phyloP scores from a whole-genome alignment of 148 eudicot species.

The Arctostaphylos glauca region DNA sequence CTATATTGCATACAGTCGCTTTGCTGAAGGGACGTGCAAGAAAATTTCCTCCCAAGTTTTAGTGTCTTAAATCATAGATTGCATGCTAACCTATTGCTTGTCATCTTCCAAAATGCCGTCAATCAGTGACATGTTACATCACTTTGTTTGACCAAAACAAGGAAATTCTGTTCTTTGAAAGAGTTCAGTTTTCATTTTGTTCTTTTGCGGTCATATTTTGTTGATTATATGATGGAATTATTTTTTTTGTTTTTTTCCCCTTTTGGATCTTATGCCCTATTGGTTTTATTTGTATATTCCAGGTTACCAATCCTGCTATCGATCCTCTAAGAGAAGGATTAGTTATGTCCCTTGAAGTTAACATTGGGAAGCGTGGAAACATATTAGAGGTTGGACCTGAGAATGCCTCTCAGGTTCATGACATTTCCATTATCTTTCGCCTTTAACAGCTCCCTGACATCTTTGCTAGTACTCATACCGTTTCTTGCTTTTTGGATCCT shows the following conservation, averaged over 20 bases:
- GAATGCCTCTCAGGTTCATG: slow-evolving; percentile 89
- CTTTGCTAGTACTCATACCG: neutral
- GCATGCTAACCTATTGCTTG: neutral
- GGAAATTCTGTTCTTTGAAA: neutral
- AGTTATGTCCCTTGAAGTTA: slow-evolving; percentile 98
- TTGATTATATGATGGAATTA: neutral
- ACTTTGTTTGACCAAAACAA: neutral
- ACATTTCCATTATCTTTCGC: slow-evolving; percentile 8
- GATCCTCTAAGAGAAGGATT: slow-evolving; percentile 98
- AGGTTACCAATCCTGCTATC: slow-evolving; percentile 99
- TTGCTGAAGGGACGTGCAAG: neutral
- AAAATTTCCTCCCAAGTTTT: neutral
- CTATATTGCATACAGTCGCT: neutral
- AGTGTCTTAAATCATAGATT: neutral
- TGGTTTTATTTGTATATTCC: slow-evolving; percentile 7
- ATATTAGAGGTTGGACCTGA: slow-evolving; percentile 96
- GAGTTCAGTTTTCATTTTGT: neutral
- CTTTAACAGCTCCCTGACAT: neutral
- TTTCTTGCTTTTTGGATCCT: slow-evolving; percentile 1
- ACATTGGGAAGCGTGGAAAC: slow-evolving; percentile 93
- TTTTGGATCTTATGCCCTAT: neutral
- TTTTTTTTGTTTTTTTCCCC: neutral
- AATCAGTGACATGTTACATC: neutral
- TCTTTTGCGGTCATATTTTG: slow-evolving; percentile 3
- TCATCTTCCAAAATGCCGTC: neutral